These are phyloP conservation scores for Gracilaria vermiculophylla DNA, from an alignment of 23 red algal genomes.

Conservation along the genomic window DNA sequence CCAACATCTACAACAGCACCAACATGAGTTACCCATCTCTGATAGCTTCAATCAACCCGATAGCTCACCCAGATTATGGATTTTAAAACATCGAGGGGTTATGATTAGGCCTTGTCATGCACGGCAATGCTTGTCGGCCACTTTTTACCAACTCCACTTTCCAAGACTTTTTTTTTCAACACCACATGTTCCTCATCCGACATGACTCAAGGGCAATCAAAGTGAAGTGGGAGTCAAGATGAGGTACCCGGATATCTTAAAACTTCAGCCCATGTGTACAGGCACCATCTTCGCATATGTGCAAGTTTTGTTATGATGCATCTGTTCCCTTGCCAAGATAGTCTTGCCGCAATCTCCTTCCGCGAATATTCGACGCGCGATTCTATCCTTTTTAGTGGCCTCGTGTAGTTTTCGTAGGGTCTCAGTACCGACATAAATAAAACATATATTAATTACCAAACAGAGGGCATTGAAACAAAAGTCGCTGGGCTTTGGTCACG, in stretches of 20 bases:
- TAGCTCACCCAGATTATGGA: constrained; percentile 51
- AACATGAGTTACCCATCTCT: constrained; percentile 39
- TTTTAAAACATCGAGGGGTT: constrained; percentile 4
- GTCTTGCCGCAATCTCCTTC: constrained; percentile 17
- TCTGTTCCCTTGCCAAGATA: constrained; percentile 7
- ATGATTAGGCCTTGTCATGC: too few relatives aligned
- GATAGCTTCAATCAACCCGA: constrained; percentile 48
- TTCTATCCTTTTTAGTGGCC: constrained; percentile 21
- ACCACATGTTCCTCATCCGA: not conserved
- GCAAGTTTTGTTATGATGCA: not conserved
- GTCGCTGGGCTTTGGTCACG: too few relatives aligned
- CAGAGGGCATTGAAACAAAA: too few relatives aligned
- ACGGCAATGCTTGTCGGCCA: too few relatives aligned
- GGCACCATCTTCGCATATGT: not conserved
- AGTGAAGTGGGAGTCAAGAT: constrained; percentile 3
- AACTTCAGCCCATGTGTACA: constrained; percentile 39
- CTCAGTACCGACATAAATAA: constrained; percentile 28
- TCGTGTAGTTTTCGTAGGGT: constrained; percentile 21
- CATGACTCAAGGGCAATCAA: not conserved
- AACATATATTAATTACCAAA: constrained; percentile 26
- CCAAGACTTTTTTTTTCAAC: not conserved
- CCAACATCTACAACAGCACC: constrained; percentile 20
- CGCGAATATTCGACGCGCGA: constrained; percentile 13
- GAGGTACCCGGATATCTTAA: constrained; percentile 14
- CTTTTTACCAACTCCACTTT: not conserved